Conservation (phyloP, 768 basidiomycete genomes). For the Psilocybe cyanescens region DNA sequence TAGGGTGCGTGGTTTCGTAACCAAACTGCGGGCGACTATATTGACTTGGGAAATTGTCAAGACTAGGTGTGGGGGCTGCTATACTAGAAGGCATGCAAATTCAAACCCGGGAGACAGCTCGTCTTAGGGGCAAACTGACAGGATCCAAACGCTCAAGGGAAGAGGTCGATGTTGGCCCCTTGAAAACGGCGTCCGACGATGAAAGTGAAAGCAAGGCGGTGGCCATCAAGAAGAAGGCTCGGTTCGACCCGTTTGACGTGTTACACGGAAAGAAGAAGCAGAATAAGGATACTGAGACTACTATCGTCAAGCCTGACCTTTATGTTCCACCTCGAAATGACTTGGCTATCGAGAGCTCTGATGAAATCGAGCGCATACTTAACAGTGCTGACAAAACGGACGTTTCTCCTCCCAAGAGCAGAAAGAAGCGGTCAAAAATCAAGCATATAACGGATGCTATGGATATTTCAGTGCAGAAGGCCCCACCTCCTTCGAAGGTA, state of each 20-base stretch:
- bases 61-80: conserved; percentile 77
- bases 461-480: neutral
- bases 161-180: conserved; percentile 35
- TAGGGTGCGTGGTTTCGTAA: conserved; percentile 33
- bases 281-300: conserved; percentile 20
- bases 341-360: neutral
- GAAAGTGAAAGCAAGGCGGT: conserved; percentile 65
- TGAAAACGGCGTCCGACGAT: conserved; percentile 32
- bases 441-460: neutral
- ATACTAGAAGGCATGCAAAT: conserved; percentile 49
- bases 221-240: conserved; percentile 61
- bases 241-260: conserved; percentile 59
- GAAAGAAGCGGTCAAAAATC: conserved; percentile 4
- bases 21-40: conserved; percentile 5
- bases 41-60: conserved; percentile 30
- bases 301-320: neutral
- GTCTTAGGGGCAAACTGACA: conserved; percentile 62
- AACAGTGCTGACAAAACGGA: neutral
- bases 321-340: neutral
- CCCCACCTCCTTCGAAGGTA: neutral
- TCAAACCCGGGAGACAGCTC: conserved; percentile 57
- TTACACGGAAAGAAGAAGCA: conserved; percentile 51
- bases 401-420: neutral
- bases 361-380: conserved; percentile 3
- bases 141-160: conserved; percentile 54